Evolutionary conservation across 805 yeast genomes (phyloP), one percentile per base, ranked within the genome.

Genomic region (Citeromyces matritensis): DNA sequence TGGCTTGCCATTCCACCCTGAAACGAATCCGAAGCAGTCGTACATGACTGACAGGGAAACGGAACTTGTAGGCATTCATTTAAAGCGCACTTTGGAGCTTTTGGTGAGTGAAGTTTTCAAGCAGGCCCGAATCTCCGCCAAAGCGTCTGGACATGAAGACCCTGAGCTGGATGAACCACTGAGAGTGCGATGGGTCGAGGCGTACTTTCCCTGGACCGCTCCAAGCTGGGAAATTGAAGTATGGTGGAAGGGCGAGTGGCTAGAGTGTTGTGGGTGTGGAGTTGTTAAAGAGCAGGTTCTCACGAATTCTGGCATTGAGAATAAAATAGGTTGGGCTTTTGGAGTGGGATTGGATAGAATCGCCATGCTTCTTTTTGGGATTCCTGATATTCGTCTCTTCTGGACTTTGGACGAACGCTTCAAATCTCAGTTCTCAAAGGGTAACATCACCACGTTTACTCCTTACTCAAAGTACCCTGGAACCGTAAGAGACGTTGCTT

Each of bases 221-320:
- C 98, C 98, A 3, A 81, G 94, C 27, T 91, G 94, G 93, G 96
- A 91, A 47, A 84, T 93, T 42, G 98, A 91, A 55, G 95, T 91
- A 4, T 85, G 93, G 86, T 91, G 97, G 96, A 82, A 85, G 48
- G 94, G 91, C 32, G 94, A 86, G 42, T 91, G 98, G 98, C 63
- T 91, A 24, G 98, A 91, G 57, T 75, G 94, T 49, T 83, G 95
- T 46, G 98, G 98, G 1, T 83, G 94, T 55, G 98, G 98, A 15
- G 65, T 88, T 24, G 94, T 85, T 6, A 73, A 73, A 41, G 78
- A 83, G 41, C 73, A 72, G 31, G 94, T 88, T 1, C 60, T 84
- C 25, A 58, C 69, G 14, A 79, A 77, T 41, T 69, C 95, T 1
- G 93, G 83, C 0, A 60, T 76, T 32, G 55, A 65, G 15, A 65